Base-by-base conservation (phyloP, 805 yeast species). In the Saccharomycopsis schoenii region DNA sequence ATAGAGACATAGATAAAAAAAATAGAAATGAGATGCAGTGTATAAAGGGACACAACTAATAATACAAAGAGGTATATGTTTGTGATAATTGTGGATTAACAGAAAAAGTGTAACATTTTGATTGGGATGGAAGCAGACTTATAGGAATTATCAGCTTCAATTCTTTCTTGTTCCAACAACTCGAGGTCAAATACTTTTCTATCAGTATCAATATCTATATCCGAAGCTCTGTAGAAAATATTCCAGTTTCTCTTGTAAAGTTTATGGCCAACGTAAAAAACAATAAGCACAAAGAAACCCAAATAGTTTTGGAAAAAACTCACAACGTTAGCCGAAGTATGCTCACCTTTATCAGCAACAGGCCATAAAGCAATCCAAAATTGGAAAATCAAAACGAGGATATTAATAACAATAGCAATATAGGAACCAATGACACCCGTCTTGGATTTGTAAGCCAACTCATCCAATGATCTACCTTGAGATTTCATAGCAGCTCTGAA, bases 361-460 rank as follows among this genome's bases (percentile, higher is more conserved):
- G 89, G 88, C 68, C 76, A 83, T 57, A 84, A 70, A 14, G 88
- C 86, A 58, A 84, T 80, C 85, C 87, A 85, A 70, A 84, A 83
- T 68, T 83, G 88, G 2, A 84, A 86, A 59, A 80, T 71, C 25
- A 84, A 67, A 41, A 84, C 77, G 61, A 83, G 74, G 14, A 74
- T 59, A 69, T 83, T 80, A 64, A 85, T 70, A 14, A 75, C 55
- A 12, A 80, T 69, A 6, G 83, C 85, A 67, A 76, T 78, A 67
- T 72, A 75, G 1, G 86, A 83, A n/a, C 86, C 86, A 70, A 72
- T 72, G 11, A 74, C 69, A 59, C 88, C 88, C 24, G 76, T 72
- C 69, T 77, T 81, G 14, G 86, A 77, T 43, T 67, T 70, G 71
- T 76, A 83, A 2, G 85, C 83, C 57, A 84, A 73, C 68, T 84